A percentile compares a stretch with the other conserved stretches of the same genome.
phyloP scores from a whole-genome alignment of 176 grass and related monocot species.

The Carex myosuroides region DNA sequence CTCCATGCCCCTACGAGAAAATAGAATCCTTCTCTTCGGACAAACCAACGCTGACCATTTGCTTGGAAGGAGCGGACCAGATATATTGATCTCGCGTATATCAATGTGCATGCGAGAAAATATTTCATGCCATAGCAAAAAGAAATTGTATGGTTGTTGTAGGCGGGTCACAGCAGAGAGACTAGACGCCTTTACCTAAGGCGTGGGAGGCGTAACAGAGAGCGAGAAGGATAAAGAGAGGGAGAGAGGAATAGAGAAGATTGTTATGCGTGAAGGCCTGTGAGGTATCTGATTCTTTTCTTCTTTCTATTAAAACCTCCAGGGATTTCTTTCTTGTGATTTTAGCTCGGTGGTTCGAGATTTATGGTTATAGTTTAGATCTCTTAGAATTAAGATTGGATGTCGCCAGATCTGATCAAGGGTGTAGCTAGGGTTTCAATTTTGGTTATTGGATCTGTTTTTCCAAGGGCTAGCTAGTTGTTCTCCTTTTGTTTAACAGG shows the following conservation, averaged over 20 bases:
- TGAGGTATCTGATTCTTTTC: conserved; percentile 11
- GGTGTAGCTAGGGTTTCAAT: neutral
- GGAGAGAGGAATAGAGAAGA: conserved; percentile 4
- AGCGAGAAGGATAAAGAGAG: neutral
- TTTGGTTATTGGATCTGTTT: neutral
- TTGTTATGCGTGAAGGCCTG: conserved; percentile 8
- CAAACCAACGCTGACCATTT: neutral
- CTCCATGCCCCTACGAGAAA: neutral
- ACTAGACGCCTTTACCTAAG: neutral
- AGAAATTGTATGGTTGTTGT: neutral
- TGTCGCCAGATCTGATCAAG: neutral
- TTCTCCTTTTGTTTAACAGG: neutral
- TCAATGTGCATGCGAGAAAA: conserved; percentile 4
- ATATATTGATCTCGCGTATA: neutral
- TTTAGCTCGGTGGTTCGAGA: neutral
- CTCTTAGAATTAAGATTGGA: neutral
- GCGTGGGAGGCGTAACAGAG: neutral
- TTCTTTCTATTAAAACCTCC: neutral
- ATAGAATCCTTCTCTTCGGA: neutral
- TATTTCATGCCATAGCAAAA: neutral
- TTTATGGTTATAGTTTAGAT: neutral
- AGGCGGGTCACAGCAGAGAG: neutral
- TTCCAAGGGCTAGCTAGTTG: neutral
- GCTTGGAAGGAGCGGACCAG: neutral
- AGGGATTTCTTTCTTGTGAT: neutral